A percentile compares a stretch with the other conserved stretches of the same genome.
Evolutionary conservation across 805 yeast genomes (phyloP).

Genomic region (Kodamaea lidongshanica): DNA sequence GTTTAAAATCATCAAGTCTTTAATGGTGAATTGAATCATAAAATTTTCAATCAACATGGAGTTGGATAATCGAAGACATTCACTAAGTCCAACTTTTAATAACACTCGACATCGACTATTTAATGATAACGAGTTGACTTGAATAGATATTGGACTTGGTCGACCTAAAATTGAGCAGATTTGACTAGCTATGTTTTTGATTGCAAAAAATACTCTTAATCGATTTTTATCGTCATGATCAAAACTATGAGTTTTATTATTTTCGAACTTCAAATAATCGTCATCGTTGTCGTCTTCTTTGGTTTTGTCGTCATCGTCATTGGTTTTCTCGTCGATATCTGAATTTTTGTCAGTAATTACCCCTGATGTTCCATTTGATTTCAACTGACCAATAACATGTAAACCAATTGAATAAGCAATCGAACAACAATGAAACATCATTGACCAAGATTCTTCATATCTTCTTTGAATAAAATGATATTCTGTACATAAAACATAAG

Average conservation of each 20-base stretch:
- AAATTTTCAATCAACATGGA: conserved; percentile 47
- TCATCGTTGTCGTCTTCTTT: conserved; percentile 17
- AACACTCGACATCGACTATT: conserved; percentile 22
- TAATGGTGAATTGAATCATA: conserved; percentile 38
- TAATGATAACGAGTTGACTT: conserved; percentile 26
- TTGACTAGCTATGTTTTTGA: conserved; percentile 43
- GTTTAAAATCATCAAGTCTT: conserved; percentile 37
- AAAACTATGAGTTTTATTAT: too few relatives aligned
- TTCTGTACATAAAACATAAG: conserved; percentile 47
- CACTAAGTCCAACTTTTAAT: conserved; percentile 44
- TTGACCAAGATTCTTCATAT: conserved; percentile 48
- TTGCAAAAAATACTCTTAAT: conserved; percentile 46
- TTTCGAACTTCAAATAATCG: conserved; percentile 25
- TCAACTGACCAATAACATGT: conserved; percentile 37
- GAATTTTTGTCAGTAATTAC: neutral
- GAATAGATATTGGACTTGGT: conserved; percentile 48
- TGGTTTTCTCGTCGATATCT: neutral
- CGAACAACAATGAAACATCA: conserved; percentile 44
- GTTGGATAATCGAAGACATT: conserved; percentile 43
- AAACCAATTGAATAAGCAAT: conserved; percentile 47
- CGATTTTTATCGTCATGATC: conserved; percentile 35
- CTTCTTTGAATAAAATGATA: conserved; percentile 44
- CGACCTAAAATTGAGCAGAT: conserved; percentile 47
- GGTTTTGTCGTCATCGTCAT: conserved; percentile 2
- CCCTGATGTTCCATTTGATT: conserved; percentile 9